These are phyloP conservation scores for Fusarium nelsonii DNA, from an alignment of 2,329 filamentous ascomycete genomes.

Conservation along the genomic window DNA sequence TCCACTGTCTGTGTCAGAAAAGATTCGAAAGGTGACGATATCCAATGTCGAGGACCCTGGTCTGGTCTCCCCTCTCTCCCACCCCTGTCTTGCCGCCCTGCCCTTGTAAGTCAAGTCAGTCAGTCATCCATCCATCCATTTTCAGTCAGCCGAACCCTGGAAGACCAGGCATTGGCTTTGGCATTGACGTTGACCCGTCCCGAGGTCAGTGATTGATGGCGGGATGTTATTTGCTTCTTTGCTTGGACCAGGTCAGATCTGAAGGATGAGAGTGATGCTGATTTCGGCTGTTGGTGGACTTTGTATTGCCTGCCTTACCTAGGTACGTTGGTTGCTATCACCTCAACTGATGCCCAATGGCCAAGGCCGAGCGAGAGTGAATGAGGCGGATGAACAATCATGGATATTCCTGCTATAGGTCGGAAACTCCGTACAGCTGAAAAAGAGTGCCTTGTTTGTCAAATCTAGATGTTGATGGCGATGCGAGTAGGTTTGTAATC, in stretches of 20 bases:
- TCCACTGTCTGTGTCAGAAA: slow-evolving; percentile 26
- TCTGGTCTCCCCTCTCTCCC: slow-evolving; percentile 11
- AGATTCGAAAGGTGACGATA: slow-evolving; percentile 20
- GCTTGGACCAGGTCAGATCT: slow-evolving; percentile 19
- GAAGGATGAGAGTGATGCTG: slow-evolving; percentile 15
- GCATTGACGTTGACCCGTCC: slow-evolving; percentile 17
- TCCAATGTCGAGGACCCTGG: slow-evolving; percentile 29
- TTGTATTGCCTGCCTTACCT: neutral
- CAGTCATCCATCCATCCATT: neutral
- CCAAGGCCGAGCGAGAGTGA: neutral
- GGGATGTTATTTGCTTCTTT: slow-evolving; percentile 36
- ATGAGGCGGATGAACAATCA: slow-evolving; percentile 4
- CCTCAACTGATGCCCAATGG: slow-evolving; percentile 9
- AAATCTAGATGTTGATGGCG: neutral
- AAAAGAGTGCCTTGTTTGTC: neutral
- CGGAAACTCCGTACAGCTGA: neutral
- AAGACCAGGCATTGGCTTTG: slow-evolving; percentile 19
- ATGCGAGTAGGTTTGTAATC: neutral
- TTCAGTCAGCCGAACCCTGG: slow-evolving; percentile 25
- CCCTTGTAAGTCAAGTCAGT: slow-evolving; percentile 37
- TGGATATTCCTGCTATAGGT: slow-evolving; percentile 2
- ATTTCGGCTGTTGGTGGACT: slow-evolving; percentile 26
- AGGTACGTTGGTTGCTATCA: neutral
- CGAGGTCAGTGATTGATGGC: slow-evolving; percentile 39
- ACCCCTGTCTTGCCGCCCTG: slow-evolving; percentile 37